These are phyloP conservation scores for Tuber microsphaerosporum DNA, from an alignment of 495 filamentous ascomycete species.

Conservation along the genomic window DNA sequence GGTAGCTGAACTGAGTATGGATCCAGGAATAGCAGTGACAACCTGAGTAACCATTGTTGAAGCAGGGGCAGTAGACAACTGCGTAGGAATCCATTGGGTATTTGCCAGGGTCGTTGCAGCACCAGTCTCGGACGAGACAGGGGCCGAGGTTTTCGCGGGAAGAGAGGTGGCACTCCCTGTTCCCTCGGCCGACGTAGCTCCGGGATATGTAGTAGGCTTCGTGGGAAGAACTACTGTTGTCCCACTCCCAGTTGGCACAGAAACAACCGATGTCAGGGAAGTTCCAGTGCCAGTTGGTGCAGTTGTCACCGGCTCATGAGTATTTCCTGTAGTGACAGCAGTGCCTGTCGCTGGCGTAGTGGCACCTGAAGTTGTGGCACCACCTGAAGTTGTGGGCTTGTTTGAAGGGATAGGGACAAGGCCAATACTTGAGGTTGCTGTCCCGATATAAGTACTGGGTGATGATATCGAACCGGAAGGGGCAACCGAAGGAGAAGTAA, in stretches of 20 bases:
- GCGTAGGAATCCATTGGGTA: conserved; percentile 36
- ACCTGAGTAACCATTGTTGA: conserved; percentile 13
- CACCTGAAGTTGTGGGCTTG: conserved; percentile 5
- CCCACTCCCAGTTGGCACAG: conserved; percentile 30
- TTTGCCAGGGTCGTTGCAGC: conserved; percentile 17
- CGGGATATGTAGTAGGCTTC: conserved; percentile 6
- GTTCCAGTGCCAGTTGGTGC: conserved; percentile 22
- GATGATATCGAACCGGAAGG: neutral
- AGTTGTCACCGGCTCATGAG: conserved; percentile 13
- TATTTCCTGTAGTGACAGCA: conserved; percentile 7
- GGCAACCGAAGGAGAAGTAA: conserved; percentile 14
- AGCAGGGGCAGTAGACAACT: conserved; percentile 35
- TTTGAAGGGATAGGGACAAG: conserved; percentile 9
- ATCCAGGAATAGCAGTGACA: conserved; percentile 9
- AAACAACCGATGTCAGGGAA: conserved; percentile 8
- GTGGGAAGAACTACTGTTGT: conserved; percentile 13
- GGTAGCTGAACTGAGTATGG: conserved; percentile 7
- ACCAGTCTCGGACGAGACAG: neutral
- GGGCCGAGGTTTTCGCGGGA: neutral
- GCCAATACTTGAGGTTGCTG: neutral
- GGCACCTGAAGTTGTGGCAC: neutral
- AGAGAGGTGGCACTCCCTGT: conserved; percentile 7
- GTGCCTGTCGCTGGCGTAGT: neutral
- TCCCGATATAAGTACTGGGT: neutral
- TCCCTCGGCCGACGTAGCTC: neutral